Evolutionary conservation across 495 filamentous ascomycete genomes (phyloP).

Genomic region (Daldinia concentrica): DNA sequence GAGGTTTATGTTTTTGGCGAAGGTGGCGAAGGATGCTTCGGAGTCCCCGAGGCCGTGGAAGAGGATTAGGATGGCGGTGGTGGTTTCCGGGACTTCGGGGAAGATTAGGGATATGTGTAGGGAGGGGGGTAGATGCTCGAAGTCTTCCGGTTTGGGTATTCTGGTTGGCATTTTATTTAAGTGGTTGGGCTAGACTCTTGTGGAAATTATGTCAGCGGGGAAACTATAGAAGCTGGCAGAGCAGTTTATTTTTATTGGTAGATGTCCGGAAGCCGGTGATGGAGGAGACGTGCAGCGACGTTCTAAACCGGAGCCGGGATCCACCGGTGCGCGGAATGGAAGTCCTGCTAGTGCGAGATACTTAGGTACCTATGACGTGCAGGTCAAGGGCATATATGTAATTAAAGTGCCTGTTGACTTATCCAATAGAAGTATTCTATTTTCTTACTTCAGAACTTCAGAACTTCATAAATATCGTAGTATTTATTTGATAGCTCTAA

Average conservation of each 20-base stretch:
- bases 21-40: slow-evolving; percentile 70
- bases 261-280: background rate
- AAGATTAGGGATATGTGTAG: slow-evolving; percentile 47
- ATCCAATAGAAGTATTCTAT: background rate
- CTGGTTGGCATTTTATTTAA: slow-evolving; percentile 46
- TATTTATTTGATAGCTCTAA: background rate
- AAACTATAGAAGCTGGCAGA: no score
- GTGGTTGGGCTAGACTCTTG: background rate
- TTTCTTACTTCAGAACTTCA: background rate
- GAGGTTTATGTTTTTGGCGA: slow-evolving; percentile 77
- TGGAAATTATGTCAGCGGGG: background rate
- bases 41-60: slow-evolving; percentile 92
- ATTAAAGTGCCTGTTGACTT: no score
- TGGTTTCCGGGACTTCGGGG: slow-evolving; percentile 54
- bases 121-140: slow-evolving; percentile 42
- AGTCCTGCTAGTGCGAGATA: background rate
- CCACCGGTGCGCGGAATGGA: background rate
- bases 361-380: slow-evolving; percentile 10
- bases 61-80: slow-evolving; percentile 82
- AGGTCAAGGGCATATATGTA: background rate
- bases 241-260: background rate
- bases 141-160: slow-evolving; percentile 52
- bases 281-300: background rate
- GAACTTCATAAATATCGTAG: background rate
- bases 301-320: slow-evolving; percentile 6